A percentile compares a stretch with the other conserved stretches of the same genome.
Conservation (phyloP, 352 stramenopile genomes). For the Elongisporangium senticosum region DNA sequence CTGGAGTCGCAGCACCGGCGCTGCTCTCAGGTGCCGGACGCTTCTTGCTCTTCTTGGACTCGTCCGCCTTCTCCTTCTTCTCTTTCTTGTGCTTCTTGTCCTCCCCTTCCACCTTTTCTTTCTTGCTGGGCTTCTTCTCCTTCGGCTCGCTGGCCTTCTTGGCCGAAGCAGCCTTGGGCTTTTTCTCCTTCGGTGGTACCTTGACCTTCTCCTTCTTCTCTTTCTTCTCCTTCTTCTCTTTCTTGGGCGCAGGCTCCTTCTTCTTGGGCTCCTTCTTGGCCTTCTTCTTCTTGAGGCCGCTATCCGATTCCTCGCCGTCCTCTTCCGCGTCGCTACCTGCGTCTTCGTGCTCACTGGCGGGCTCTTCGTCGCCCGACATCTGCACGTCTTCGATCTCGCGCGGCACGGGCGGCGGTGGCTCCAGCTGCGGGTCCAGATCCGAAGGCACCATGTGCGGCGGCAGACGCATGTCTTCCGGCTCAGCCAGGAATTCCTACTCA, state of each 20-base stretch:
- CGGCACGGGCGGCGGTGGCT: slow-evolving; percentile 42
- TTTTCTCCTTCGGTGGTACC: slow-evolving; percentile 15
- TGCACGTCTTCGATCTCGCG: slow-evolving; percentile 19
- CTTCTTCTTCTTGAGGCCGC: slow-evolving; percentile 14
- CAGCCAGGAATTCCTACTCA: slow-evolving; percentile 62
- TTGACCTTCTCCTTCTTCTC: slow-evolving; percentile 28
- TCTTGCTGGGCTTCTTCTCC: slow-evolving; percentile 28
- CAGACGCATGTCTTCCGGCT: slow-evolving; percentile 67
- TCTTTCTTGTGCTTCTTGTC: slow-evolving; percentile 16
- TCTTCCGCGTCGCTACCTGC: slow-evolving; percentile 9
- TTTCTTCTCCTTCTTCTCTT: slow-evolving; percentile 29
- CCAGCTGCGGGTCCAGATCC: slow-evolving; percentile 67
- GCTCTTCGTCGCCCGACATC: slow-evolving; percentile 19
- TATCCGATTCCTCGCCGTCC: slow-evolving; percentile 16
- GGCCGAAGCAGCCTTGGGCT: slow-evolving; percentile 13
- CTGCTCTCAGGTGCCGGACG: neutral
- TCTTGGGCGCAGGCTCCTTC: slow-evolving; percentile 14
- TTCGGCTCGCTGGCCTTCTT: slow-evolving; percentile 28
- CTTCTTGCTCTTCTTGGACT: slow-evolving; percentile 18
- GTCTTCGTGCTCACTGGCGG: slow-evolving; percentile 20
- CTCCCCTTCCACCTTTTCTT: slow-evolving; percentile 13
- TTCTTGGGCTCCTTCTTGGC: slow-evolving; percentile 12
- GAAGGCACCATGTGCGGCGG: slow-evolving; percentile 78
- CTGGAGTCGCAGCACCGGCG: slow-evolving; percentile 1
- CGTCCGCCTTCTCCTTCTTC: slow-evolving; percentile 3